Percentiles rank a stretch among this genome's conserved stretches.
Evolutionary conservation across 495 filamentous ascomycete species (phyloP).

Genomic region (Talaromyces ruber): DNA sequence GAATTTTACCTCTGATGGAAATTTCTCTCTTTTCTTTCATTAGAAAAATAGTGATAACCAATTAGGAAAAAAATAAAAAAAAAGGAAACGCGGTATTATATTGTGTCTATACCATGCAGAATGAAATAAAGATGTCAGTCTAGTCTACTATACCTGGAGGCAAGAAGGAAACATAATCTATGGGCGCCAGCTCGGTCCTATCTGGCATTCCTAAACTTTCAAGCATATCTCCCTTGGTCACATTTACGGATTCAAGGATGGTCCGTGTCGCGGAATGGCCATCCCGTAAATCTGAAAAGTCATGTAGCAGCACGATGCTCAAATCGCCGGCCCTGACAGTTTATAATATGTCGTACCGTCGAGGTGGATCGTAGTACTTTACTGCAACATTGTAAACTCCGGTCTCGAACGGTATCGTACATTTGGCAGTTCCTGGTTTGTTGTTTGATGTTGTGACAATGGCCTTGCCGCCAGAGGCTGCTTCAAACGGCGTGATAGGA

Average conservation of each 20-base stretch:
- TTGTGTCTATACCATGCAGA: not conserved
- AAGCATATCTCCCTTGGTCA: constrained; percentile 46
- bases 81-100: not conserved
- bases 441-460: constrained; percentile 41
- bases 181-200: constrained; percentile 51
- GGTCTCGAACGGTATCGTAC: constrained; percentile 33
- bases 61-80: not conserved
- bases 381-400: constrained; percentile 56
- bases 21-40: too few relatives aligned
- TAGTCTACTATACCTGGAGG: constrained; percentile 54
- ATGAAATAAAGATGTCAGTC: not conserved
- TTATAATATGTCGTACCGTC: constrained; percentile 46
- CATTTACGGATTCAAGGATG: constrained; percentile 42
- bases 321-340: constrained; percentile 47
- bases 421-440: constrained; percentile 39
- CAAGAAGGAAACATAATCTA: constrained; percentile 60
- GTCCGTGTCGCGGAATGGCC: constrained; percentile 55
- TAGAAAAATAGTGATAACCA: too few relatives aligned
- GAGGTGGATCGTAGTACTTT: constrained; percentile 56
- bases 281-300: constrained; percentile 47
- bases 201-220: constrained; percentile 52
- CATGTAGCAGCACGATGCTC: constrained; percentile 48
- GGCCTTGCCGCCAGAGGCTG: constrained; percentile 39
- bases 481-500: constrained; percentile 44
- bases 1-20: too few relatives aligned